Evolutionary conservation across 495 filamentous ascomycete species (phyloP).

Genomic region (Lophiotrema nucula): DNA sequence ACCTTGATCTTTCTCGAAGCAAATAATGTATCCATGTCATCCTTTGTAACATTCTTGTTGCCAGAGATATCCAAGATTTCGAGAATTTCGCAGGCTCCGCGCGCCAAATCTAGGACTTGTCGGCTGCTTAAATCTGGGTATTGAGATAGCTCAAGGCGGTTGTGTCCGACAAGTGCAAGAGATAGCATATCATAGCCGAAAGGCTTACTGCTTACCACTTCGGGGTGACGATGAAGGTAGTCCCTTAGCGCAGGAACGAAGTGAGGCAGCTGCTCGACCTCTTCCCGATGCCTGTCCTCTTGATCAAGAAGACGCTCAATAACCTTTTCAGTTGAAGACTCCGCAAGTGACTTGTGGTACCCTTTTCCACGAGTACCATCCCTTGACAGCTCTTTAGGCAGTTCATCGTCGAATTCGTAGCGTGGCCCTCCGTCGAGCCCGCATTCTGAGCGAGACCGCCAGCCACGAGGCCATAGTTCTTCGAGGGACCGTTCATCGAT

Average conservation of each 20-base stretch:
- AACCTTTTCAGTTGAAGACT: constrained; percentile 1
- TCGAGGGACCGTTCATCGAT: background rate
- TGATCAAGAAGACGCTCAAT: constrained; percentile 3
- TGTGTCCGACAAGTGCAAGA: background rate
- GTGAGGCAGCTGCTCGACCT: constrained; percentile 1
- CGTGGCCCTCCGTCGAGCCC: no score
- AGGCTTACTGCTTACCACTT: background rate
- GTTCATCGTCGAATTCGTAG: background rate
- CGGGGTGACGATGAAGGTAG: background rate
- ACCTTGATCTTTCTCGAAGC: no score
- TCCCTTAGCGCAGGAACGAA: background rate
- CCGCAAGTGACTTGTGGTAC: background rate
- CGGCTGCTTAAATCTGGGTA: background rate
- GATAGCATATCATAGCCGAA: constrained; percentile 1
- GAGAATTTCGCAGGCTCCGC: background rate
- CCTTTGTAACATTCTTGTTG: background rate
- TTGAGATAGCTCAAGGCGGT: background rate
- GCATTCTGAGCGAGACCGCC: no score
- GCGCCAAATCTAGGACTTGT: background rate
- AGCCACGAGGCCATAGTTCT: background rate
- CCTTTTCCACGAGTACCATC: background rate
- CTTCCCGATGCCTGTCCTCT: background rate
- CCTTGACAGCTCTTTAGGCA: background rate
- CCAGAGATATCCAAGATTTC: background rate
- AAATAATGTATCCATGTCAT: no score